These are phyloP conservation scores for Phenoliferia sp. DNA, from an alignment of 1,284 basidiomycete species.

Conservation along the genomic window DNA sequence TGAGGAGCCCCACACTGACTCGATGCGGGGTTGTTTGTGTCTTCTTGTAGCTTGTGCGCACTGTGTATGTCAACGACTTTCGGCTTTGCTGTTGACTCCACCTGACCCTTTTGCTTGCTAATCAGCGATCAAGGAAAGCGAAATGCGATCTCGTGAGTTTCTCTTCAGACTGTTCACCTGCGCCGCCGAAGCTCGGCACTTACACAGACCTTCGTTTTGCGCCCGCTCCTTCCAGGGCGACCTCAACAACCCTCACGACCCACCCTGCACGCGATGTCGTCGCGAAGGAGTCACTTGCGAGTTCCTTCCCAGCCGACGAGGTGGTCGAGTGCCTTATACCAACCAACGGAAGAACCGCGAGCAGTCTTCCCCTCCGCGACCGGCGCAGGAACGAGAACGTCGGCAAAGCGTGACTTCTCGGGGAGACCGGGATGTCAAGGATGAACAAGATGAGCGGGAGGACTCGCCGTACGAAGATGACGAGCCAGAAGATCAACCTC, in stretches of 20 bases:
- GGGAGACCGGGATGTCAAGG: slow-evolving; percentile 21
- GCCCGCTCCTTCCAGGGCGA: not conserved
- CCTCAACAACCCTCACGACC: not conserved
- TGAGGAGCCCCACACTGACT: too few relatives aligned
- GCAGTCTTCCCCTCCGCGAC: too few relatives aligned
- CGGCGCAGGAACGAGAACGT: not conserved
- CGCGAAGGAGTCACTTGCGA: slow-evolving; percentile 45
- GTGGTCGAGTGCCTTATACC: slow-evolving; percentile 35
- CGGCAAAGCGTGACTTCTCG: slow-evolving; percentile 4
- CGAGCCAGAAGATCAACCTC: not conserved
- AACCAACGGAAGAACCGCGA: slow-evolving; percentile 12
- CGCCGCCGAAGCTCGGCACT: too few relatives aligned
- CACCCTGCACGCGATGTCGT: slow-evolving; percentile 40
- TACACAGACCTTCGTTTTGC: too few relatives aligned
- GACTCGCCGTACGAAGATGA: not conserved
- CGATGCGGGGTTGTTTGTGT: too few relatives aligned
- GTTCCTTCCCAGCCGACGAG: slow-evolving; percentile 43
- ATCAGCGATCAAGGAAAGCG: slow-evolving; percentile 45
- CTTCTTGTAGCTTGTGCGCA: too few relatives aligned
- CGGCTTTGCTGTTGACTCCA: too few relatives aligned
- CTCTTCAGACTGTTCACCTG: too few relatives aligned
- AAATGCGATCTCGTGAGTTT: slow-evolving; percentile 41
- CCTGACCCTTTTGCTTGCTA: too few relatives aligned
- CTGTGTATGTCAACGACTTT: too few relatives aligned
- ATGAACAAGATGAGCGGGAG: slow-evolving; percentile 3